Evolutionary conservation across 192 early-diverging fungal species (phyloP).

Genomic region (Dispira simplex): DNA sequence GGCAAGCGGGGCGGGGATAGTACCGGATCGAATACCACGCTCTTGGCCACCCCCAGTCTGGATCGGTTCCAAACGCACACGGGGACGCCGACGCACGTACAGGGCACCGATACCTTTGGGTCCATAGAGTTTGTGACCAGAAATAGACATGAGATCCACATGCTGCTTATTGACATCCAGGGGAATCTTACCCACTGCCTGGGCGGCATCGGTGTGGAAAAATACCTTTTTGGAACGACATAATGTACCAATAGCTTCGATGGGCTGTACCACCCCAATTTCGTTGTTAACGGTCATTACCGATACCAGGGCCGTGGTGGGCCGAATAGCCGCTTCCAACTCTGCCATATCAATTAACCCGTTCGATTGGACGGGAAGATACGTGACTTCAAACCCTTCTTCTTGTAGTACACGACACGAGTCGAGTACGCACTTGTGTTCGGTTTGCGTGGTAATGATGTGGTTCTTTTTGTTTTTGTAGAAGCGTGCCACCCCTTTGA

Average conservation of each 20-base stretch:
- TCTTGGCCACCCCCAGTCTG: constrained; percentile 93
- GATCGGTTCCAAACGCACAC: constrained; percentile 83
- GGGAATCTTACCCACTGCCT: constrained; percentile 92
- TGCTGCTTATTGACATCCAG: constrained; percentile 84
- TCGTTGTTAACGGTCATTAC: constrained; percentile 99
- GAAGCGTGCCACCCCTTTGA: constrained; percentile 92
- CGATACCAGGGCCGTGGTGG: constrained; percentile 81
- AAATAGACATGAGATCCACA: constrained; percentile 90
- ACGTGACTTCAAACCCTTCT: constrained; percentile 93
- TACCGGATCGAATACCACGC: constrained; percentile 84
- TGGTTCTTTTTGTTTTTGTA: constrained; percentile 90
- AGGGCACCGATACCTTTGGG: constrained; percentile 92
- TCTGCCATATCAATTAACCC: constrained; percentile 71
- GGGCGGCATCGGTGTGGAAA: constrained; percentile 95
- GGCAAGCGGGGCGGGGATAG: constrained; percentile 77
- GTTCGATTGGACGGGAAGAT: constrained; percentile 71
- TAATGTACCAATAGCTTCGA: constrained; percentile 76
- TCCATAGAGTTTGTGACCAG: constrained; percentile 96
- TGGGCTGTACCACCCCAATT: constrained; percentile 91
- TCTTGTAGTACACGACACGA: constrained; percentile 91
- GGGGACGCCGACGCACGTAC: constrained; percentile 82
- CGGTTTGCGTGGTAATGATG: constrained; percentile 92
- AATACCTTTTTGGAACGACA: constrained; percentile 82
- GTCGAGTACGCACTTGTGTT: constrained; percentile 97
- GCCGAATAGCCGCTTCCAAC: constrained; percentile 70